Evolutionary conservation across 495 filamentous ascomycete species (phyloP), one percentile per base, ranked within the genome.

Genomic region (Aspergillus bridgeri): DNA sequence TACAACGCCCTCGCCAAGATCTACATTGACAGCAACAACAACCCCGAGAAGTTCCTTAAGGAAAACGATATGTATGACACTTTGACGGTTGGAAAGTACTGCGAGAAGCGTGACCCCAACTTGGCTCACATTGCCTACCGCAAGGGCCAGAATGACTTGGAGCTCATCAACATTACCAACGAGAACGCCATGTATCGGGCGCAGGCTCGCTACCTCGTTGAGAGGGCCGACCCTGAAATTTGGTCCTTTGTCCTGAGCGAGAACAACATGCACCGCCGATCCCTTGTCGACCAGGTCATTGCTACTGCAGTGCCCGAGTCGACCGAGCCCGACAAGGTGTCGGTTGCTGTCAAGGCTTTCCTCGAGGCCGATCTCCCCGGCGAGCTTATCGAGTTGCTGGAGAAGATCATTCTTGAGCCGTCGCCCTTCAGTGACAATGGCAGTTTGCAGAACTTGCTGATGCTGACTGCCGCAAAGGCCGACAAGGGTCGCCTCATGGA

Each of bases 1-100:
- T 99, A 92, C 81, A 97, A 99, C 63, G 95, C 95, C 15, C 83
- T 99, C 38, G 95, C 95, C 7, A 99, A 99, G 87, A 98, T 99
- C 60, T 99, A 99, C 78, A 99, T 99, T 61, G 95, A 98, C 73
- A 93, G 88, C 71, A 99, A 99, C 81, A 97, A 96, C 76, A 91
- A 96, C 69, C 95, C 95, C 0, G 95, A 99, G 82, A 93, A 90
- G 69, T 99, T 99, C 81, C 79, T 99, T 48, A 96, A 91, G 79
- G 94, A 98, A 75, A 99, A 98, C 70, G 90, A 97, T 63, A 84
- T 94, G 71, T 99, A 99, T 65, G 95, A 99, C 72, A 86, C 95
- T 3, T 76, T 97, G 43, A 85, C 79, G 20, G 91, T 99, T 59
- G 95, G 95, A 64, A 96, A 97, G 74, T 99, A 99, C 80, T 99